These are phyloP conservation scores for Cordyceps cicadae DNA, from an alignment of 2,329 filamentous ascomycete genomes.

Conservation along the genomic window DNA sequence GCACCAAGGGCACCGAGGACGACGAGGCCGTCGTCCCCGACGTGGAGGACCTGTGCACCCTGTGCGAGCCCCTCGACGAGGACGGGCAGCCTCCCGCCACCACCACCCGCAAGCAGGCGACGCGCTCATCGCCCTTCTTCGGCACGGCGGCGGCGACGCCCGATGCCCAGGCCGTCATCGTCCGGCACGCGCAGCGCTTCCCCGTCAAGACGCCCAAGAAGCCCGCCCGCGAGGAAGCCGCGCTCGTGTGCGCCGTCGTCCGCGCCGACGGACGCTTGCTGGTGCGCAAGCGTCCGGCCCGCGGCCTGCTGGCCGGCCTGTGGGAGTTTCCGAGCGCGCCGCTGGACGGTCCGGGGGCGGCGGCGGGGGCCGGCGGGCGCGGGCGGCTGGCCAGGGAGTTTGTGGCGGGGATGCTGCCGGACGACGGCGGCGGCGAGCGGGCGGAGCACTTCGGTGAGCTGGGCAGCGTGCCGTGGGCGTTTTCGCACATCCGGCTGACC, in stretches of 20 bases:
- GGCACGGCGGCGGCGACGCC: conserved; percentile 14
- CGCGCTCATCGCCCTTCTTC: conserved; percentile 30
- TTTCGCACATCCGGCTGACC: conserved; percentile 47
- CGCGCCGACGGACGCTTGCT: conserved; percentile 37
- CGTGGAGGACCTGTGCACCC: conserved; percentile 42
- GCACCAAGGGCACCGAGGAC: not conserved
- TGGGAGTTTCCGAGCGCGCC: conserved; percentile 48
- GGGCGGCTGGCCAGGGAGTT: conserved; percentile 29
- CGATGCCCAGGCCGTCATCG: conserved; percentile 28
- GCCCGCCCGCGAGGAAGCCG: conserved; percentile 42
- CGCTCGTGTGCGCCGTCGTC: conserved; percentile 44
- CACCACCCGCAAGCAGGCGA: conserved; percentile 21
- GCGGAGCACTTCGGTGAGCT: conserved; percentile 32
- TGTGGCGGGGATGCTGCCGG: conserved; percentile 22
- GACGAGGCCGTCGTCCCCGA: conserved; percentile 23
- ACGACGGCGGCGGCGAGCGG: not conserved
- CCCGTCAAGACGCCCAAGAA: conserved; percentile 45
- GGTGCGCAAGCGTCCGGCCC: conserved; percentile 42
- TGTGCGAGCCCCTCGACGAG: conserved; percentile 36
- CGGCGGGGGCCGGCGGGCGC: conserved; percentile 21
- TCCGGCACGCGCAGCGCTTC: conserved; percentile 41
- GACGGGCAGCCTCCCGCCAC: not conserved
- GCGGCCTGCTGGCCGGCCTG: conserved; percentile 45
- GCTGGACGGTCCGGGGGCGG: conserved; percentile 19
- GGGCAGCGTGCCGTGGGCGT: conserved; percentile 48